phyloP scores from a whole-genome alignment of 2,329 filamentous ascomycete genomes.

The Fusarium euwallaceae region DNA sequence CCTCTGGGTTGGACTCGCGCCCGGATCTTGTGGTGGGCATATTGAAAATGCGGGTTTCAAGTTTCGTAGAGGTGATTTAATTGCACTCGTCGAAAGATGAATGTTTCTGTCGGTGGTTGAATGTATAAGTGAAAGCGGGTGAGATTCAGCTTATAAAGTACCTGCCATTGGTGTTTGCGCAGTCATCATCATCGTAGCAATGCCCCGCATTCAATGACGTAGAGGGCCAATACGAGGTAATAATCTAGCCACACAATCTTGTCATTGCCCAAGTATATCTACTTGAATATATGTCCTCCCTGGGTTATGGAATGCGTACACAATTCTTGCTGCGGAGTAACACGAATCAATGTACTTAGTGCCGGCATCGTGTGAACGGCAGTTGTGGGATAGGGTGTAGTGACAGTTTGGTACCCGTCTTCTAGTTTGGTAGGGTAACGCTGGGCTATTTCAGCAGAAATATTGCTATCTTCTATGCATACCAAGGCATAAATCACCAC shows the following conservation, averaged over 20 bases:
- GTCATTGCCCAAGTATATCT: background rate
- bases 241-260: background rate
- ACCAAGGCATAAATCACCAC: too few species aligned
- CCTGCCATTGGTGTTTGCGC: background rate
- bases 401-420: background rate
- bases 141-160: background rate
- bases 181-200: background rate
- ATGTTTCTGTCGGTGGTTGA: background rate
- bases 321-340: background rate
- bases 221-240: background rate
- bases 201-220: constrained; percentile 1
- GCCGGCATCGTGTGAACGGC: background rate
- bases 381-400: background rate
- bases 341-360: background rate
- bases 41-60: background rate
- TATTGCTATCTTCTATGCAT: background rate
- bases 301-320: background rate
- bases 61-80: background rate
- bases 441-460: background rate
- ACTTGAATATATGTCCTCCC: background rate
- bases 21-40: constrained; percentile 10
- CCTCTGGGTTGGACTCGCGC: background rate
- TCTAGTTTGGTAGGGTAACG: background rate
- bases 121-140: background rate
- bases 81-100: background rate